These are phyloP conservation scores for Ajuga reptans DNA, from an alignment of 305 asterid species.

Conservation along the genomic window DNA sequence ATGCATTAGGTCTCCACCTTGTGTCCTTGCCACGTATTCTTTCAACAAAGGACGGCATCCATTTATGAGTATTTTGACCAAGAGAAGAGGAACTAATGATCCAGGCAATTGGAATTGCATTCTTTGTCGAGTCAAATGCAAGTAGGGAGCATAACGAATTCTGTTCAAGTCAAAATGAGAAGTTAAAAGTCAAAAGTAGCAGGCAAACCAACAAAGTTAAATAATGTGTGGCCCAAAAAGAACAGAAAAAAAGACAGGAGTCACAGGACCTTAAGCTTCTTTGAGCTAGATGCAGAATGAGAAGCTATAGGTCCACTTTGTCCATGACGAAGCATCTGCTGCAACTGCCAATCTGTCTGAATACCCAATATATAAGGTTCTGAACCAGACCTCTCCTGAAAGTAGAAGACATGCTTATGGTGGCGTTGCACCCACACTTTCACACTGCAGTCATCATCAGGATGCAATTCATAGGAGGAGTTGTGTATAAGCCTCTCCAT, in stretches of 20 bases:
- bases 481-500: slow-evolving; percentile 43
- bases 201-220: too few relatives aligned
- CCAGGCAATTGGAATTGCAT: slow-evolving; percentile 44
- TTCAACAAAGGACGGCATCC: slow-evolving; percentile 33
- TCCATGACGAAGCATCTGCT: slow-evolving; percentile 46
- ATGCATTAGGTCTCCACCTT: slow-evolving; percentile 41
- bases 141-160: slow-evolving; percentile 33
- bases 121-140: slow-evolving; percentile 35
- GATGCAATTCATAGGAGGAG: slow-evolving; percentile 35
- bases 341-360: slow-evolving; percentile 55
- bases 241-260: too few relatives aligned
- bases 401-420: slow-evolving; percentile 38
- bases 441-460: slow-evolving; percentile 37
- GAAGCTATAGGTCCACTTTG: slow-evolving; percentile 36
- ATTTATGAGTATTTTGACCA: slow-evolving; percentile 28
- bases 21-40: slow-evolving; percentile 36
- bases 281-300: slow-evolving; percentile 31
- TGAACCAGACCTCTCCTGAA: slow-evolving; percentile 30
- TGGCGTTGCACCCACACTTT: slow-evolving; percentile 50
- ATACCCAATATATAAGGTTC: slow-evolving; percentile 37
- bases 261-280: slow-evolving; percentile 43
- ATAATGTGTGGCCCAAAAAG: too few relatives aligned
- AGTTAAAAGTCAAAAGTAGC: slow-evolving; percentile 9
- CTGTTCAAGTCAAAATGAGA: slow-evolving; percentile 26
- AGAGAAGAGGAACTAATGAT: slow-evolving; percentile 30